Evolutionary conservation across 495 filamentous ascomycete species (phyloP).

Genomic region (Hypoxylon intermedium): DNA sequence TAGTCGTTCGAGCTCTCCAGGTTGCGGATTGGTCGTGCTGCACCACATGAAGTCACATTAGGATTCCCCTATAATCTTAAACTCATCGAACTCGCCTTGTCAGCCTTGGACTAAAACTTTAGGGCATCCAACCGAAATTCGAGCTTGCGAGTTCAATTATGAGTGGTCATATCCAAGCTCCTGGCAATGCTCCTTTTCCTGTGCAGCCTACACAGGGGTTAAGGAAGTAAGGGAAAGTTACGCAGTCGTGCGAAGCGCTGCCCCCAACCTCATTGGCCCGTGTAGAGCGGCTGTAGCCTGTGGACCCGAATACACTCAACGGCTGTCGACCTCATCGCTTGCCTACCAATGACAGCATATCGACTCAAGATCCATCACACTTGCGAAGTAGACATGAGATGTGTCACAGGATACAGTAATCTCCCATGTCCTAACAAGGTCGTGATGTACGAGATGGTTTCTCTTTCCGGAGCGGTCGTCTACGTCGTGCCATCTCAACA

Average conservation of each 20-base stretch:
- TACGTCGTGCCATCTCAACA: not conserved
- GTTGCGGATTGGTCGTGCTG: slow-evolving; percentile 15
- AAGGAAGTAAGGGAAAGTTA: slow-evolving; percentile 22
- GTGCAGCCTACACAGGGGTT: slow-evolving; percentile 14
- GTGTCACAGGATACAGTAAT: not conserved
- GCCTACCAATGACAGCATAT: slow-evolving; percentile 5
- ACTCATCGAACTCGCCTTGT: slow-evolving; percentile 8
- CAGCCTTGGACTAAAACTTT: slow-evolving; percentile 24
- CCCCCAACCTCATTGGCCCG: slow-evolving; percentile 20
- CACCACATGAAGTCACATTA: slow-evolving; percentile 30
- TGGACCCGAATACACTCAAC: slow-evolving; percentile 4
- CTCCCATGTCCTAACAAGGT: not conserved
- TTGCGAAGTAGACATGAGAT: not conserved
- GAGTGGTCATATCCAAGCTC: not conserved
- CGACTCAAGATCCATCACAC: not conserved
- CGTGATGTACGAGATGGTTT: not conserved
- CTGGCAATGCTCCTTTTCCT: slow-evolving; percentile 14
- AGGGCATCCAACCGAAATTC: slow-evolving; percentile 21
- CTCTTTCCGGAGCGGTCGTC: not conserved
- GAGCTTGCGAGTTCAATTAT: slow-evolving; percentile 2
- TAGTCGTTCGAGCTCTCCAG: not conserved
- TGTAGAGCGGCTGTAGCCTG: slow-evolving; percentile 6
- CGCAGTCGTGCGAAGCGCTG: slow-evolving; percentile 24
- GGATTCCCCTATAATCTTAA: slow-evolving; percentile 24
- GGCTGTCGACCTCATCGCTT: slow-evolving; percentile 19